Base-by-base conservation (phyloP, 306 rosid species). In the Trifolium pratense region DNA sequence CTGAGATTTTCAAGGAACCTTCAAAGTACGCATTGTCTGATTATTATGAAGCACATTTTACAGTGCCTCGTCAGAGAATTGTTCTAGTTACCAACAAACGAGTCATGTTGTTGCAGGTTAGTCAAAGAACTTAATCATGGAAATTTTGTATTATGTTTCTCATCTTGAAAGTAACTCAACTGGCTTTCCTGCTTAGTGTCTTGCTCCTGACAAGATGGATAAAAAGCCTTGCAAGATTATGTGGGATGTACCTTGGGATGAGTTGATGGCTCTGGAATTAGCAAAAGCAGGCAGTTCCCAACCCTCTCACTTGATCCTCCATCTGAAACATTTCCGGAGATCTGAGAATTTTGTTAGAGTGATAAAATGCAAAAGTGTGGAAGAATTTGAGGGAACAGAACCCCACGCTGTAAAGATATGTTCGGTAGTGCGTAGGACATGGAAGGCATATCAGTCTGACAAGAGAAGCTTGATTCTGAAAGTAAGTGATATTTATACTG, bases 161-260 rank as follows among this genome's bases (percentile, higher is more conserved):
- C 34, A 46, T 76, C 64, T 78, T 78, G 86, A 84, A 77, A 80
- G 71, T 73, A 18, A 75, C 70, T 68, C 21, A 9, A 26, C 31
- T 57, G 37, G 46, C 48, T 86, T 63, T 70, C 56, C 34, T 69
- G 56, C 73, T 77, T 87, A 94, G 99, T 88, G 99, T 76, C 85
- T 84, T 77, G 91, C 85, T 77, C 91, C 77, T 34, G 97, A 90
- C 83, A 89, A 84, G 86, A 76, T 91, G 88, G 96, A 91, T 81
- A 91, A 86, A 79, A 94, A 88, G 85, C 91, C 97, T 62, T 89
- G 91, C 90, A 94, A 94, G 77, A 91, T 94, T 59, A 73, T 88
- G 84, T 94, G 97, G 97, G 99, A 94, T 32, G 90, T 94, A 48
- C 93, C 96, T 51, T 91, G 96, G 99, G 96, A 88, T 75, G 96